phyloP scores from a whole-genome alignment of 129 eudicot genomes.

The Gnaphalium uliginosum region DNA sequence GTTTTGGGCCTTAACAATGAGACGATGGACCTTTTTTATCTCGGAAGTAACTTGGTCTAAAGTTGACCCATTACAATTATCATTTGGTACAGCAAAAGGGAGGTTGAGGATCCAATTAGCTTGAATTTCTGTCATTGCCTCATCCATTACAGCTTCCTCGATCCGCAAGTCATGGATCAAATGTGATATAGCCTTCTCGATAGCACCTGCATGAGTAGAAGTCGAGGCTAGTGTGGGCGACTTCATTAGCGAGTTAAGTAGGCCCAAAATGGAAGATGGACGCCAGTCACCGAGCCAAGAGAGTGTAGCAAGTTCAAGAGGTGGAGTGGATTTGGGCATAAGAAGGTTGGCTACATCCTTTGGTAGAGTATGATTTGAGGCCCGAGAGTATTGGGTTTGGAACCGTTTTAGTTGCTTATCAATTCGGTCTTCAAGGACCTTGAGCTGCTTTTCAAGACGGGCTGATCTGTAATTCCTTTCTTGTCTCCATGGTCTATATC shows the following conservation, averaged over 20 bases:
- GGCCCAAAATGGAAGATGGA: conserved; percentile 79
- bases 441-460: conserved; percentile 71
- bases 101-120: conserved; percentile 77
- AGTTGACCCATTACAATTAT: conserved; percentile 28
- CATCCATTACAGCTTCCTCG: conserved; percentile 91
- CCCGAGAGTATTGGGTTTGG: conserved; percentile 58
- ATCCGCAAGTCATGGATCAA: conserved; percentile 73
- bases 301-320: conserved; percentile 72
- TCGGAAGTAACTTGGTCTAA: conserved; percentile 53
- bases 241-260: conserved; percentile 52
- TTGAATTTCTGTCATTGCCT: conserved; percentile 88
- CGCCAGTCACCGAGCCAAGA: conserved; percentile 97
- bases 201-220: conserved; percentile 47
- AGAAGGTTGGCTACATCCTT: conserved; percentile 72
- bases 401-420: conserved; percentile 62
- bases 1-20: conserved; percentile 83
- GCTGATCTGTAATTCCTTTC: conserved; percentile 62
- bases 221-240: conserved; percentile 41
- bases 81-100: conserved; percentile 47
- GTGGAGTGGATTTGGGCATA: conserved; percentile 64
- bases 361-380: conserved; percentile 52
- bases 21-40: conserved; percentile 77
- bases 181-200: conserved; percentile 49
- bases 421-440: conserved; percentile 62
- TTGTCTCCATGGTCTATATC: conserved; percentile 59